Conservation (phyloP, 768 basidiomycete genomes). For the Mycena indigotica region DNA sequence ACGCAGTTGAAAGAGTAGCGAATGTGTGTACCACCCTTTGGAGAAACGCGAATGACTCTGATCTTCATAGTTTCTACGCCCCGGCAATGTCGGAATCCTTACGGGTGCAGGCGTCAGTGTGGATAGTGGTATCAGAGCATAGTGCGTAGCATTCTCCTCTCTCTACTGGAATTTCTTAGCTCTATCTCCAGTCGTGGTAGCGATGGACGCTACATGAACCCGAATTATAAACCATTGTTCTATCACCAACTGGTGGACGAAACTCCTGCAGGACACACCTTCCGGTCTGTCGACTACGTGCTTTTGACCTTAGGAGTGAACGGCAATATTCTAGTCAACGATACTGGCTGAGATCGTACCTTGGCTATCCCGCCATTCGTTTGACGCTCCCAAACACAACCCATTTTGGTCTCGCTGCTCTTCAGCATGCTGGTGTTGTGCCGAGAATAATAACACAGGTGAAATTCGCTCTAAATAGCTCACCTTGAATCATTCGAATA, state of each 20-base stretch:
- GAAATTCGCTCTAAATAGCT: no score
- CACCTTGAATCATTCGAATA: no score
- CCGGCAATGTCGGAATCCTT: constrained; percentile 72
- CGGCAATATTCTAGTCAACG: constrained; percentile 58
- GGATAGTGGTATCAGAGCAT: constrained; percentile 94
- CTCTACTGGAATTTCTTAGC: no score
- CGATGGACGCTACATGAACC: constrained; percentile 87
- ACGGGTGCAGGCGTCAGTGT: constrained; percentile 96
- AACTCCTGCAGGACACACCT: constrained; percentile 65
- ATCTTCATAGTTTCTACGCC: constrained; percentile 53
- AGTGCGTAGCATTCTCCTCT: no score
- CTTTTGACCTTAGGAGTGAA: background rate
- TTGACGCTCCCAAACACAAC: constrained; percentile 84
- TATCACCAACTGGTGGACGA: constrained; percentile 84
- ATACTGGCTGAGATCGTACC: constrained; percentile 85
- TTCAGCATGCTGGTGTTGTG: constrained; percentile 69
- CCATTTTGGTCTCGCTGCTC: constrained; percentile 83
- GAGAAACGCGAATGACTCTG: background rate
- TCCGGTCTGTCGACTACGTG: constrained; percentile 52
- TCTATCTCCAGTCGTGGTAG: constrained; percentile 63
- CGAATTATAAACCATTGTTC: constrained; percentile 82
- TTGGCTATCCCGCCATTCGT: constrained; percentile 88
- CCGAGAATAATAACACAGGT: constrained; percentile 77
- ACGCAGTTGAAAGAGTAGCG: constrained; percentile 62
- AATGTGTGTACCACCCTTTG: background rate